Percentiles rank a stretch among this genome's conserved stretches.
Evolutionary conservation across 1,284 basidiomycete species (phyloP).

Genomic region (Kalmanozyma brasiliensis): DNA sequence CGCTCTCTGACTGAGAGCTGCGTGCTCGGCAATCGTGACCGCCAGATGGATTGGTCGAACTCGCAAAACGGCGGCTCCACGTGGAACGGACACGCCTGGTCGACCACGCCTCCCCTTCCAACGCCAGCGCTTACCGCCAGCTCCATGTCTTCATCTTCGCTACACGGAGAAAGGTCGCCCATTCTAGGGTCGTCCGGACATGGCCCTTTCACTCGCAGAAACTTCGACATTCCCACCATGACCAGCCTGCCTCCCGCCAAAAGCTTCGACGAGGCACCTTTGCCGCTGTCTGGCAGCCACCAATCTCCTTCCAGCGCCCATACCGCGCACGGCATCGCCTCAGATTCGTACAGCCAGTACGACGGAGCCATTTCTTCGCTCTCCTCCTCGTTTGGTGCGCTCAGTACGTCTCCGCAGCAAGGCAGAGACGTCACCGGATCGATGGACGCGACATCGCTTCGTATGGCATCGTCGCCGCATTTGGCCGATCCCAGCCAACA

Average conservation of each 20-base stretch:
- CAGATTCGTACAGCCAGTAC: not conserved
- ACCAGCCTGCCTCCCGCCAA: constrained; percentile 6
- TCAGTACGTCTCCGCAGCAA: constrained; percentile 11
- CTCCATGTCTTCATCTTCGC: constrained; percentile 32
- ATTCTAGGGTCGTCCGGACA: constrained; percentile 3
- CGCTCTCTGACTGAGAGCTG: constrained; percentile 13
- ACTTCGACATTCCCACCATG: constrained; percentile 16
- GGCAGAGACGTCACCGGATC: constrained; percentile 1
- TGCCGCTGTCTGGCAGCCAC: not conserved
- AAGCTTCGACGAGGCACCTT: constrained; percentile 8
- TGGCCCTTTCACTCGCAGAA: constrained; percentile 6
- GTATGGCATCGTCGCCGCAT: constrained; percentile 6
- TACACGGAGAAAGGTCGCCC: constrained; percentile 27
- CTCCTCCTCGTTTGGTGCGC: constrained; percentile 14
- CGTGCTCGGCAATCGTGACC: constrained; percentile 8
- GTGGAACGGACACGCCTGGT: constrained; percentile 20
- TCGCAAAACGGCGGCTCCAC: constrained; percentile 2
- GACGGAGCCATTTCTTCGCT: constrained; percentile 9
- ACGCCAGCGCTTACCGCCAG: constrained; percentile 31
- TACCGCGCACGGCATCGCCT: not conserved
- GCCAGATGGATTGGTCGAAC: constrained; percentile 9
- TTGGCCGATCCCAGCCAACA: constrained; percentile 11
- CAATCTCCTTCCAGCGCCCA: not conserved
- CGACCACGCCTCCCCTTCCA: constrained; percentile 21
- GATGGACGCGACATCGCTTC: constrained; percentile 8